phyloP scores from a whole-genome alignment of 2,329 filamentous ascomycete species.

The Emericellopsis cladophorae region DNA sequence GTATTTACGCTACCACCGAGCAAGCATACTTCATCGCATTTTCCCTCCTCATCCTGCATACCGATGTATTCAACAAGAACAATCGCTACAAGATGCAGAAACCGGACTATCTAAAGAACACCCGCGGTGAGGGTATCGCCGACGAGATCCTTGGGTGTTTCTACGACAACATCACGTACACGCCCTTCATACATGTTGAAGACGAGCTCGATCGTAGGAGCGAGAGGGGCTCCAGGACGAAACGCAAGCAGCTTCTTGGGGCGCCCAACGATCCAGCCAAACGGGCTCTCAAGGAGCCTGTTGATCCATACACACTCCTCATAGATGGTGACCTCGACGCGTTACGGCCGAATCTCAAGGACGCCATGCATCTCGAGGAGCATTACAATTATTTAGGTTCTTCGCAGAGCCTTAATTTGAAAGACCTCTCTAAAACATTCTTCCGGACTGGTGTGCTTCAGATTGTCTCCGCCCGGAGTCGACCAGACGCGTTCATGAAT shows the following conservation, averaged over 20 bases:
- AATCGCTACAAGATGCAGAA: slow-evolving; percentile 99
- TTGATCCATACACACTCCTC: slow-evolving; percentile 92
- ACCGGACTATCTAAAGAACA: slow-evolving; percentile 88
- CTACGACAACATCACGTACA: slow-evolving; percentile 98
- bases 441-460: slow-evolving; percentile 86
- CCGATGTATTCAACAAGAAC: slow-evolving; percentile 99
- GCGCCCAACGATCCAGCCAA: slow-evolving; percentile 39
- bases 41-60: slow-evolving; percentile 89
- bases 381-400: slow-evolving; percentile 81
- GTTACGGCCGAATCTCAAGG: slow-evolving; percentile 73
- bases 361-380: slow-evolving; percentile 87
- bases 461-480: slow-evolving; percentile 85
- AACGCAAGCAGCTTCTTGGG: slow-evolving; percentile 58
- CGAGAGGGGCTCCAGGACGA: slow-evolving; percentile 60
- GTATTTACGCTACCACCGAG: slow-evolving; percentile 81
- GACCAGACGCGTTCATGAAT: slow-evolving; percentile 89
- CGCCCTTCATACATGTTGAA: slow-evolving; percentile 94
- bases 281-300: slow-evolving; percentile 63
- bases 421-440: slow-evolving; percentile 76
- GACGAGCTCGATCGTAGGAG: slow-evolving; percentile 74
- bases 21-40: slow-evolving; percentile 99
- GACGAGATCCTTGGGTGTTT: slow-evolving; percentile 91
- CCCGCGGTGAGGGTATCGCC: slow-evolving; percentile 79
- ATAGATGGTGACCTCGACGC: slow-evolving; percentile 78
- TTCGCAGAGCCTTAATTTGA: slow-evolving; percentile 61